Evolutionary conservation across 257 asterid genomes (phyloP).

Genomic region (Solanum chilense): DNA sequence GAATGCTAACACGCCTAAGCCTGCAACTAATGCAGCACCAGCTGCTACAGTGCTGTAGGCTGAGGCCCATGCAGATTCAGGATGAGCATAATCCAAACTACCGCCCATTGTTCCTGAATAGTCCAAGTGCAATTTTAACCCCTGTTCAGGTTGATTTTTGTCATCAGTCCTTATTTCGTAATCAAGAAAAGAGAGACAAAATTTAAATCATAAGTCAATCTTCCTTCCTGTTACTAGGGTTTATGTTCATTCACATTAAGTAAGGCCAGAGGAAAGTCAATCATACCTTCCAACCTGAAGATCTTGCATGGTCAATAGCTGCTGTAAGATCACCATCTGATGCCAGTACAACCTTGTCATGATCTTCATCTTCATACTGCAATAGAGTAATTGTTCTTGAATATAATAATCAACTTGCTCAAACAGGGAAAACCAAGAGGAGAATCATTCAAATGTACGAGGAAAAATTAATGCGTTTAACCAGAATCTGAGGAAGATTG

Average conservation of each 20-base stretch:
- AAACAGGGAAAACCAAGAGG: neutral
- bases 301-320: slow-evolving; percentile 81
- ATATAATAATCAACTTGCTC: neutral
- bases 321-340: slow-evolving; percentile 90
- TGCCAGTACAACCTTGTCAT: slow-evolving; percentile 79
- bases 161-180: neutral
- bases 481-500: slow-evolving; percentile 90
- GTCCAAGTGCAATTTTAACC: slow-evolving; percentile 72
- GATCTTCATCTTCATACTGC: slow-evolving; percentile 95
- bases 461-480: neutral
- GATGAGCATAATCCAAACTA: slow-evolving; percentile 36
- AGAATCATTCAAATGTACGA: neutral
- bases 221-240: neutral
- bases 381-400: neutral
- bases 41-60: slow-evolving; percentile 78
- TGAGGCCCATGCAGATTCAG: slow-evolving; percentile 54
- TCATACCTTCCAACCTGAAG: slow-evolving; percentile 87
- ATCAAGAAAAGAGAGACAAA: neutral
- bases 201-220: neutral
- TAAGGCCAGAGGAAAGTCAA: neutral
- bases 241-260: neutral
- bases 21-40: slow-evolving; percentile 85
- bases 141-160: slow-evolving; percentile 32
- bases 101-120: slow-evolving; percentile 29
- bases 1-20: slow-evolving; percentile 60